Evolutionary conservation across 208 protist genomes (phyloP), one percentile per base, ranked within the genome.

Genomic region (Trypanosoma brucei): DNA sequence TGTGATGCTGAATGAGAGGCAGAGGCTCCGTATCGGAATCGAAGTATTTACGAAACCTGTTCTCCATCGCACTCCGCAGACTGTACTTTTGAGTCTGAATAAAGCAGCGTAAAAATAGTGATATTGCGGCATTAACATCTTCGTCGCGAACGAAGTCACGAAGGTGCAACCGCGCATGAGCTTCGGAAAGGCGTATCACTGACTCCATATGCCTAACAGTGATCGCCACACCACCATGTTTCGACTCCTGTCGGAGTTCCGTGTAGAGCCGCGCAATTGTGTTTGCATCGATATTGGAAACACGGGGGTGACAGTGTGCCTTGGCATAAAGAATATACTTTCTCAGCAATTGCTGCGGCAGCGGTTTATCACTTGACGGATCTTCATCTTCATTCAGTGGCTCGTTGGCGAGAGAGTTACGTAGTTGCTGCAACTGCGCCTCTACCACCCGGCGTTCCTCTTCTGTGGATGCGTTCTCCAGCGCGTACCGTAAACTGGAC

Each of bases 191-290:
- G 54, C 99, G 91, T 45, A 99, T 94, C 36, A 99, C 93, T 0
- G 96, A 98, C 87, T 99, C 98, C 61, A 99, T 88, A 75, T 99
- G 96, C 35, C 99, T 89, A 55, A 99, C 97, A 0, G 98, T 99
- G 71, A 99, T 99, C 3, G 94, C 76, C 9, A 98, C 89, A 55
- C 97, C 97, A 48, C 94, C 92, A 52, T 92, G 87, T 71, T 85
- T 86, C 11, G 87, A 86, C 68, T 99, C 97, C 63, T 93, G 77
- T 51, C 99, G 86, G 55, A 99, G 85, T 54, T 99, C 92, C 8
- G 89, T 91, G 79, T 99, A 99, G 9, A 99, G 76, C 2, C 92
- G 70, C 6, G 81, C 73, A 7, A 99, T 88, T 51, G 96, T 98
- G 65, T 99, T 92, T 22, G 74, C 78, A 56, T 98, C 92, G 33